These are phyloP conservation scores for Trebouxiophyceae sp. DNA, from an alignment of 163 green algal species.

Conservation along the genomic window DNA sequence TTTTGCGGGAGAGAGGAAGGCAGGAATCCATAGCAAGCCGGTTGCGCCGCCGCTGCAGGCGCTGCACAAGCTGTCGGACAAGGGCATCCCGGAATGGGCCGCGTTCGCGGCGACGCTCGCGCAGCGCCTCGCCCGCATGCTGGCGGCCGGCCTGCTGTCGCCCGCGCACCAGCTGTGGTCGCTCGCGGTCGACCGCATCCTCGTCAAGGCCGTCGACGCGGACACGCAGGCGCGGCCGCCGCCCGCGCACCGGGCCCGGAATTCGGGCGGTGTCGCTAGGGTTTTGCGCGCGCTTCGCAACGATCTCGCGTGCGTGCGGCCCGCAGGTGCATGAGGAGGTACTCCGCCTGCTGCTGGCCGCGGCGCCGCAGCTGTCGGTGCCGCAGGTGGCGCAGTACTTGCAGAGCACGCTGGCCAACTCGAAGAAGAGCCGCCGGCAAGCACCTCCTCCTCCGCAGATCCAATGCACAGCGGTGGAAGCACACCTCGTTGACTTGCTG, in stretches of 20 bases:
- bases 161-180: constrained; percentile 41
- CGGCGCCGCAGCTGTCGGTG: constrained; percentile 27
- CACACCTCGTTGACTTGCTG: background rate
- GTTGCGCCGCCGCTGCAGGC: too few relatives aligned
- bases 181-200: constrained; percentile 50
- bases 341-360: constrained; percentile 61
- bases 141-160: constrained; percentile 18
- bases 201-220: constrained; percentile 20
- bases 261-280: too few relatives aligned
- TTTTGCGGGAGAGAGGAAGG: too few relatives aligned
- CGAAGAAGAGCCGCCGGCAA: constrained; percentile 28
- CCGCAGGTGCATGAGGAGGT: constrained; percentile 69
- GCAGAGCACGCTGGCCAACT: constrained; percentile 40
- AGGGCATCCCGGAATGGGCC: constrained; percentile 38
- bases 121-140: constrained; percentile 23
- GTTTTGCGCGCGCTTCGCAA: background rate
- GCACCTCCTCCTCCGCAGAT: too few relatives aligned
- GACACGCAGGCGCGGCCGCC: constrained; percentile 1
- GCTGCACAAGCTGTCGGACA: constrained; percentile 20
- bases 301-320: background rate
- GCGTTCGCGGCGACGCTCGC: constrained; percentile 59
- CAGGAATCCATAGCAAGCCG: too few relatives aligned
- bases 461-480: too few relatives aligned
- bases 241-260: too few relatives aligned
- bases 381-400: constrained; percentile 49